Evolutionary conservation across 192 early-diverging fungal species (phyloP).

Genomic region (Backusella liffmaniae): DNA sequence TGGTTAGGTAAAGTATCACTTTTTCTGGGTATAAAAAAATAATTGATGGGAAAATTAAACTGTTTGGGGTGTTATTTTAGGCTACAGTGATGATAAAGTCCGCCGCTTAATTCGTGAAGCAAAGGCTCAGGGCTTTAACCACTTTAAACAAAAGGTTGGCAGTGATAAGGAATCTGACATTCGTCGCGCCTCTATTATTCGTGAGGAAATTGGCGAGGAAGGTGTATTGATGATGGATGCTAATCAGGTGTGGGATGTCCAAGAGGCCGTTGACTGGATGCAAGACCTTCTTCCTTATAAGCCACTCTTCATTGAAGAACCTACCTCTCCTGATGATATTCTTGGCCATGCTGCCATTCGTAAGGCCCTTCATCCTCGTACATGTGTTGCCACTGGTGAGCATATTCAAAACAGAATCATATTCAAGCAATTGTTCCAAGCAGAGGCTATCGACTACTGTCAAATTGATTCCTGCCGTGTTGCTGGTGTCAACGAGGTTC

Average conservation of each 20-base stretch:
- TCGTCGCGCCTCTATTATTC: constrained; percentile 41
- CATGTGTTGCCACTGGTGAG: constrained; percentile 38
- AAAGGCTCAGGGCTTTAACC: constrained; percentile 39
- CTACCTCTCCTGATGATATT: constrained; percentile 44
- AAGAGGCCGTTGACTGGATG: constrained; percentile 50
- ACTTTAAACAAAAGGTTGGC: constrained; percentile 50
- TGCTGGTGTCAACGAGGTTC: constrained; percentile 37
- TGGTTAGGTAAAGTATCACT: constrained; percentile 35
- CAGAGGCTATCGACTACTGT: constrained; percentile 39
- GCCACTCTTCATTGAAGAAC: constrained; percentile 45
- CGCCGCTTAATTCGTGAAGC: constrained; percentile 33
- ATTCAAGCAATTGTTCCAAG: constrained; percentile 45
- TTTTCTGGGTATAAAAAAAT: not conserved
- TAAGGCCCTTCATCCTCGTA: constrained; percentile 36
- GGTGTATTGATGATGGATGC: constrained; percentile 48
- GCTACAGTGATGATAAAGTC: constrained; percentile 44
- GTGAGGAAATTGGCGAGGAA: constrained; percentile 41
- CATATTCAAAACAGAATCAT: constrained; percentile 41
- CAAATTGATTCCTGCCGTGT: constrained; percentile 43
- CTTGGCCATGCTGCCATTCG: constrained; percentile 41
- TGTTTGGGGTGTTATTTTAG: constrained; percentile 14
- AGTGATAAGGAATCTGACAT: constrained; percentile 35
- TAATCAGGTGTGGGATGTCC: constrained; percentile 50
- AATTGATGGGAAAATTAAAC: not conserved
- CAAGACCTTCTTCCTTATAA: constrained; percentile 40